Base-by-base conservation (phyloP, 2,329 filamentous ascomycete genomes). In the Aspergillus bombycis region DNA sequence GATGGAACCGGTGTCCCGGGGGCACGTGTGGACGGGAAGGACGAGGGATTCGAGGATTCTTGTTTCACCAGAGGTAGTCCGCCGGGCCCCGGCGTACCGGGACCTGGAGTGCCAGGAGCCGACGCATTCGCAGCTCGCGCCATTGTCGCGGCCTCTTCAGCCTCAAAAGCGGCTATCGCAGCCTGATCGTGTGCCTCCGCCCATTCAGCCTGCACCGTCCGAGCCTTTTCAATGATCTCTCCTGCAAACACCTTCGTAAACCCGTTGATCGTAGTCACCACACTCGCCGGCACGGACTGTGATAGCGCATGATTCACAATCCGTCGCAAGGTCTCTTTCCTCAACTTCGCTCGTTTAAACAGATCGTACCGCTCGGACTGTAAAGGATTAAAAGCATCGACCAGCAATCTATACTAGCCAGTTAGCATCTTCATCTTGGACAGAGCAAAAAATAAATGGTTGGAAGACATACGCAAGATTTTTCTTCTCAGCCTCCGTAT, bases 221-320 rank as follows among this genome's bases (percentile, higher is more conserved):
- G 80, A 19, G 88, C 88, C 68, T 85, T 83, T 74, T 91, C 88
- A 61, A 90, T 84, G 62, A 91, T 82, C 68, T 89, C 86, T 57
- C 87, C 88, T 14, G 88, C 86, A 75, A 89, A 90, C 66, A 88
- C 83, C 75, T 91, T 91, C 23, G 86, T 86, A 72, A 88, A 89
- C 12, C 86, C 86, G 48, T 84, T 86, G 58, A 91, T 86, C 7
- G 86, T 86, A 16, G 86, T 87, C 45, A 90, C 84, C 58, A 90
- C 87, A 65, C 84, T 86, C 32, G 84, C 82, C 1, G 88, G 88
- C 7, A 91, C 88, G 54, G 86, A 89, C 73, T 91, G 88, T 1
- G 85, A 88, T 45, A 91, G 83, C 1, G 88, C 89, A 72, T 89
- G 86, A 69, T 91, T 91, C 65, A 88, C 87, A 65, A 91, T 85